Conservation (phyloP, 257 asterid genomes). For the Rhazya stricta region DNA sequence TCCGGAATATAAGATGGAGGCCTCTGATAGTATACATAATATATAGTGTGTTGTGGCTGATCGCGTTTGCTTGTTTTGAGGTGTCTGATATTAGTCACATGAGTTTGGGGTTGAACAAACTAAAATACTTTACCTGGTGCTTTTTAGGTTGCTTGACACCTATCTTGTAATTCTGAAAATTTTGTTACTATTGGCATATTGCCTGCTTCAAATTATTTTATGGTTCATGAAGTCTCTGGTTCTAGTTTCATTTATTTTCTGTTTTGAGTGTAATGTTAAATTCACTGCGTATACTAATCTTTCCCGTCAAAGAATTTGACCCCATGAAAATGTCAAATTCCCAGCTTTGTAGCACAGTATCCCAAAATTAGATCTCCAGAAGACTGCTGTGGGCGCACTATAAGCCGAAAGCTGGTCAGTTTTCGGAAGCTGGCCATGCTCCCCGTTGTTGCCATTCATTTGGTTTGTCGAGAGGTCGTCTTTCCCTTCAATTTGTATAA, state of each 20-base stretch:
- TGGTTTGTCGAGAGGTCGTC: too few relatives aligned
- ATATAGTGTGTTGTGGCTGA: constrained; percentile 10
- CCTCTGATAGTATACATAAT: constrained; percentile 13
- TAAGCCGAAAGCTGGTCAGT: too few relatives aligned
- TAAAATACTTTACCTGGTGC: neutral
- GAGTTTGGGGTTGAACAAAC: constrained; percentile 9
- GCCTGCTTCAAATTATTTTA: neutral
- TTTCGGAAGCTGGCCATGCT: too few relatives aligned
- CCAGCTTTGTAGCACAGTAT: neutral
- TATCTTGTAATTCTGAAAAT: constrained; percentile 9
- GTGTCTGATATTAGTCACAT: constrained; percentile 8
- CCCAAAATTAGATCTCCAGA: too few relatives aligned
- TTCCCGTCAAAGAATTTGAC: neutral
- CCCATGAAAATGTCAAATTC: neutral
- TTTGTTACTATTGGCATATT: neutral
- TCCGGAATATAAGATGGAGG: constrained; percentile 1
- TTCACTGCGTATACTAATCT: neutral
- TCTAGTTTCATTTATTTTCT: neutral
- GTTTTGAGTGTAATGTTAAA: neutral
- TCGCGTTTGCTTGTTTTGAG: constrained; percentile 13
- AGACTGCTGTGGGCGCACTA: too few relatives aligned
- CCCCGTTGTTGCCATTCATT: too few relatives aligned
- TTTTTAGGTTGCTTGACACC: neutral
- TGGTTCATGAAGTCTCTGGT: neutral
- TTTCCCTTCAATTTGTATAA: too few relatives aligned